A percentile compares a stretch with the other conserved stretches of the same genome.
phyloP scores from a whole-genome alignment of 192 early-diverging fungal genomes.

The Geranomyces variabilis region DNA sequence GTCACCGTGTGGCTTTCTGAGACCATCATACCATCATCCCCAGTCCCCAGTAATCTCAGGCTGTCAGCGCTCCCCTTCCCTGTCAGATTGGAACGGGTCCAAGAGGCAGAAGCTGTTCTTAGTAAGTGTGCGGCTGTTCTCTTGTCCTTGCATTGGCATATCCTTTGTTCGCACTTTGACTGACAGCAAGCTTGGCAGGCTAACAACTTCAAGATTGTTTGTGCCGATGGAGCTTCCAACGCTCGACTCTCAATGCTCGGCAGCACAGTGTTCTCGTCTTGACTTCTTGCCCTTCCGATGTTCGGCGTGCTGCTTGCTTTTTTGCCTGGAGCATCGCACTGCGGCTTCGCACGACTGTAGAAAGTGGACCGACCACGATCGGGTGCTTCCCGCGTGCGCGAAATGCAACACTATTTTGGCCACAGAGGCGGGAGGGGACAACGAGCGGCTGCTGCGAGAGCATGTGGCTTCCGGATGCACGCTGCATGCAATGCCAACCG shows the following conservation, averaged over 20 bases:
- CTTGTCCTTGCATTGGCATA: too few species aligned
- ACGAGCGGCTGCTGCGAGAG: not conserved
- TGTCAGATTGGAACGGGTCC: too few species aligned
- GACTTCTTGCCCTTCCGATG: slow-evolving; percentile 9
- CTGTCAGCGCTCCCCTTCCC: too few species aligned
- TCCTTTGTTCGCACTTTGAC: too few species aligned
- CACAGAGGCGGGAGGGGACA: not conserved
- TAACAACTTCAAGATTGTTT: too few species aligned
- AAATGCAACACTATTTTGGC: not conserved
- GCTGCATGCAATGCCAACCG: not conserved
- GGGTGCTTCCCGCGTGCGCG: not conserved
- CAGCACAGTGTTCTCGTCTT: not conserved
- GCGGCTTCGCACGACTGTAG: not conserved
- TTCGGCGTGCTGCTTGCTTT: not conserved
- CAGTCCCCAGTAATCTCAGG: too few species aligned
- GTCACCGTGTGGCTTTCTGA: too few species aligned
- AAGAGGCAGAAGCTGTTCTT: too few species aligned
- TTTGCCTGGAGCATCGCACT: slow-evolving; percentile 1
- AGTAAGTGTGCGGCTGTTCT: too few species aligned
- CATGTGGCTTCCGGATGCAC: not conserved
- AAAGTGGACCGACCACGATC: slow-evolving; percentile 1
- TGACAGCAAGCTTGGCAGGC: too few species aligned
- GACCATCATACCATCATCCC: too few species aligned
- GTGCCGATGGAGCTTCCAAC: not conserved
- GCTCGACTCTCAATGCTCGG: not conserved